These are phyloP conservation scores for Leccinum obscurum DNA, from an alignment of 768 basidiomycete genomes.

Conservation along the genomic window DNA sequence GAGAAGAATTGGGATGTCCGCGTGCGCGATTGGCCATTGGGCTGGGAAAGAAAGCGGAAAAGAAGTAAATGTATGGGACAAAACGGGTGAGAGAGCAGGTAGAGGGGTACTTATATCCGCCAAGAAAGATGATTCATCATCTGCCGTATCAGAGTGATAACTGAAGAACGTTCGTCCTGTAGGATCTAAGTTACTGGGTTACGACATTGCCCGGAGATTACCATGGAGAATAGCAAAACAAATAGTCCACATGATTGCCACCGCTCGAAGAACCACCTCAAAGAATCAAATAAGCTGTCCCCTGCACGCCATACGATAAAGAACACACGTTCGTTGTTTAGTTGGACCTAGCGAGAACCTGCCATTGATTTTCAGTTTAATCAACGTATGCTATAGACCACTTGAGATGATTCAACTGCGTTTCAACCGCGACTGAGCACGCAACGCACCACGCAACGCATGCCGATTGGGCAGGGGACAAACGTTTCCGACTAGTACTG, in stretches of 20 bases:
- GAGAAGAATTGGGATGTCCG: constrained; percentile 9
- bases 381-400: not conserved
- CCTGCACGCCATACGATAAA: not conserved
- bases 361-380: not conserved
- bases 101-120: constrained; percentile 5
- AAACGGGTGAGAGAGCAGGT: not conserved
- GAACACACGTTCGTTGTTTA: not conserved
- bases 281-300: not conserved
- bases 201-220: constrained; percentile 7
- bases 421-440: not conserved
- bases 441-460: not conserved
- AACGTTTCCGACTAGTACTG: not conserved
- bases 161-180: constrained; percentile 16
- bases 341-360: not conserved
- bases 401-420: not conserved
- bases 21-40: constrained; percentile 14
- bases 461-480: constrained; percentile 1
- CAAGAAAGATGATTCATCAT: not conserved
- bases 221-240: constrained; percentile 4
- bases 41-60: not conserved
- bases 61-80: not conserved
- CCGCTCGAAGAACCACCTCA: not conserved
- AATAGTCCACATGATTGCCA: not conserved
- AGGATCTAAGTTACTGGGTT: not conserved
- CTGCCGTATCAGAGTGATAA: not conserved